Percentiles rank a stretch among this genome's conserved stretches.
phyloP scores from a whole-genome alignment of 305 asterid genomes.

The Monarda citriodora region DNA sequence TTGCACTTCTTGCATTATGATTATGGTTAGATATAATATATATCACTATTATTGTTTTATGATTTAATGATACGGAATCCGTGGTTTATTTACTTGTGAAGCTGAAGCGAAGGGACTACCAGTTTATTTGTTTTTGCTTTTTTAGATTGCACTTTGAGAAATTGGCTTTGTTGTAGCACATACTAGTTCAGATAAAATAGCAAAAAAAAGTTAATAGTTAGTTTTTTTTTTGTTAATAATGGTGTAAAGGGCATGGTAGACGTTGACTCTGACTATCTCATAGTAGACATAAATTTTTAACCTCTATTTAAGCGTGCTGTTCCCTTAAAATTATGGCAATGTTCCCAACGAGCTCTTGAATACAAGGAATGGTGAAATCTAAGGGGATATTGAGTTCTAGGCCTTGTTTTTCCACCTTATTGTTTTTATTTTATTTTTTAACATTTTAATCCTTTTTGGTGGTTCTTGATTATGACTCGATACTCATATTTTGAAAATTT shows the following conservation, averaged over 20 bases:
- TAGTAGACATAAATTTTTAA: background rate
- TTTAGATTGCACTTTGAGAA: background rate
- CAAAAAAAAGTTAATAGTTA: background rate
- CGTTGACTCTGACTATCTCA: too few relatives aligned
- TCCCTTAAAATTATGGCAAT: background rate
- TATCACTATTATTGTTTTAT: background rate
- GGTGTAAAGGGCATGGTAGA: background rate
- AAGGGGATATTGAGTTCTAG: background rate
- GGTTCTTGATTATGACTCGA: conserved; percentile 3
- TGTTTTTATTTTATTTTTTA: background rate
- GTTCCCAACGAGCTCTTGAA: background rate
- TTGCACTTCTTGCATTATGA: conserved; percentile 8
- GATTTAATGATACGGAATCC: background rate
- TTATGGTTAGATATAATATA: background rate
- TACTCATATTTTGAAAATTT: conserved; percentile 4
- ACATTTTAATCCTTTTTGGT: background rate
- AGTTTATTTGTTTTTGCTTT: background rate
- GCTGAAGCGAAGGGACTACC: too few relatives aligned
- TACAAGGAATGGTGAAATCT: conserved; percentile 1
- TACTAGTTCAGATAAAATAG: background rate
- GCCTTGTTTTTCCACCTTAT: too few relatives aligned
- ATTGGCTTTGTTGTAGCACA: background rate
- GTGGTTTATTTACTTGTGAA: background rate
- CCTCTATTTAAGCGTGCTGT: conserved; percentile 9
- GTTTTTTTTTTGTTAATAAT: background rate